Percentiles rank a stretch among this genome's conserved stretches.
phyloP scores from a whole-genome alignment of 73 alveolate species.

The Paramecium bursaria region DNA sequence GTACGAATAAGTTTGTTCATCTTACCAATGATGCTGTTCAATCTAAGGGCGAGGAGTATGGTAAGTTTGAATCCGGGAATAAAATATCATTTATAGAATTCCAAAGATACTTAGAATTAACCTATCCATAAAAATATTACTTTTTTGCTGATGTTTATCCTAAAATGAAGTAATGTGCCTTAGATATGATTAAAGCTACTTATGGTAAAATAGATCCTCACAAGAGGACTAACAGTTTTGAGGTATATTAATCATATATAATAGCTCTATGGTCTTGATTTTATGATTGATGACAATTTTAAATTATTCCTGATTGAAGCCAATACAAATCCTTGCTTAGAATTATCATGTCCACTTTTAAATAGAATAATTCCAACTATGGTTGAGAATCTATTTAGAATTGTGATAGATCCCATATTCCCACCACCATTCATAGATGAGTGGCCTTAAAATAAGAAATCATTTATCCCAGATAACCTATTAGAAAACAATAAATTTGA shows the following conservation, averaged over 20 bases:
- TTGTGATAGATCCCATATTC: slow-evolving; percentile 69
- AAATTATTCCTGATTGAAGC: slow-evolving; percentile 66
- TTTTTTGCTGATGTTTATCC: slow-evolving; percentile 72
- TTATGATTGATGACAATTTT: slow-evolving; percentile 70
- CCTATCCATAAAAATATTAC: slow-evolving; percentile 65
- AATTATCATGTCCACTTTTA: slow-evolving; percentile 65
- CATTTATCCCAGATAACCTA: slow-evolving; percentile 64
- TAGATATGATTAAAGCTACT: slow-evolving; percentile 74
- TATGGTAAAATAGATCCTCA: slow-evolving; percentile 71
- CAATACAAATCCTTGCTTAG: slow-evolving; percentile 68
- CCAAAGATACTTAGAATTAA: slow-evolving; percentile 69
- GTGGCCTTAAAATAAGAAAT: slow-evolving; percentile 67
- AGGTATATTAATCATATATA: neutral
- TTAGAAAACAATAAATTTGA: slow-evolving; percentile 66
- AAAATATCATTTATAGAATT: slow-evolving; percentile 75
- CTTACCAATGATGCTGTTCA: slow-evolving; percentile 82
- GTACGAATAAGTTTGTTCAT: slow-evolving; percentile 73
- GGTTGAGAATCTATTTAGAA: slow-evolving; percentile 68
- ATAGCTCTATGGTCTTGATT: slow-evolving; percentile 68
- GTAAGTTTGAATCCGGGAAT: slow-evolving; percentile 78
- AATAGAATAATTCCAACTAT: slow-evolving; percentile 64
- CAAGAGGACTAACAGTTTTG: slow-evolving; percentile 62
- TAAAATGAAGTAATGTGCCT: slow-evolving; percentile 71
- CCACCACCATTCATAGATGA: slow-evolving; percentile 67
- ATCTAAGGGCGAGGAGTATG: slow-evolving; percentile 74